Percentiles rank a stretch among this genome's conserved stretches.
phyloP scores from a whole-genome alignment of 176 grass and related monocot species.

The Otatea glauca region DNA sequence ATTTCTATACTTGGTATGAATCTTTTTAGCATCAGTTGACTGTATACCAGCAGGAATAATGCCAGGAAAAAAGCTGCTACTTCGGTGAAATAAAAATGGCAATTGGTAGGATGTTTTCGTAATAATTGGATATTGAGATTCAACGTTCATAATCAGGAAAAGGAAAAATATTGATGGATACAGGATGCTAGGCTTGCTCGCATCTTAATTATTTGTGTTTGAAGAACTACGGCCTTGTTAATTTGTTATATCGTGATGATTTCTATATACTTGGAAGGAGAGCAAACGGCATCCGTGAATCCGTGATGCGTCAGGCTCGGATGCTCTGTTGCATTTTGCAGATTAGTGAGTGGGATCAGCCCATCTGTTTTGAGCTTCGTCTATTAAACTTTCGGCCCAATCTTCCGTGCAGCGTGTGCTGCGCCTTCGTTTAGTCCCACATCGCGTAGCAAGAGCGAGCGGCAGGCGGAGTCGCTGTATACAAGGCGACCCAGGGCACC shows the following conservation, averaged over 20 bases:
- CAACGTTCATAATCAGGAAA: not conserved
- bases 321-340: not conserved
- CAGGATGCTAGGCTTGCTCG: not conserved
- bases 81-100: not conserved
- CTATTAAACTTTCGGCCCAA: not conserved
- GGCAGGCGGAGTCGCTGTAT: not conserved
- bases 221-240: not conserved
- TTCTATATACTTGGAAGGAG: not conserved
- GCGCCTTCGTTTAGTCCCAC: not conserved
- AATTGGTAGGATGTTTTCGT: constrained; percentile 18
- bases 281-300: not conserved
- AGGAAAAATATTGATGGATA: not conserved
- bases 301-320: not conserved
- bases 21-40: not conserved
- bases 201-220: not conserved
- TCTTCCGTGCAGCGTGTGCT: not conserved
- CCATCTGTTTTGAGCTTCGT: not conserved
- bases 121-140: constrained; percentile 10
- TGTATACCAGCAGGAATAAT: constrained; percentile 6
- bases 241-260: too few relatives aligned
- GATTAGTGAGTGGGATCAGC: not conserved
- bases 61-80: not conserved
- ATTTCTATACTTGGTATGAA: not conserved
- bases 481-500: rapidly evolving
- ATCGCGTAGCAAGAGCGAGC: not conserved